These are phyloP conservation scores for Nephelium lappaceum DNA, from an alignment of 345 rosid species.

Conservation along the genomic window DNA sequence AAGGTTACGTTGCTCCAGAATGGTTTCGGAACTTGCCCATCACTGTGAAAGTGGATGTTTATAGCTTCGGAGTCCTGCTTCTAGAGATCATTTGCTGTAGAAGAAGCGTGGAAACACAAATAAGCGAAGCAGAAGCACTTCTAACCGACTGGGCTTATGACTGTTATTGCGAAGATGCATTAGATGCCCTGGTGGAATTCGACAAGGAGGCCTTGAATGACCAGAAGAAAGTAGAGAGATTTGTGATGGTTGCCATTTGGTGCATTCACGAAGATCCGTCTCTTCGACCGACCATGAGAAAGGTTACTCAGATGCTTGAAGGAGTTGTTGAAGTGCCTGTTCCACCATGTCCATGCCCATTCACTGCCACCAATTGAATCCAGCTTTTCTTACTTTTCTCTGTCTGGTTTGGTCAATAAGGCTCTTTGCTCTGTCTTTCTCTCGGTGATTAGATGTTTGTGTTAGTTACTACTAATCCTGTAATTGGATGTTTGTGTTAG, in stretches of 20 bases:
- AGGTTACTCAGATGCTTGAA: conserved; percentile 62
- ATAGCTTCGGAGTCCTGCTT: conserved; percentile 58
- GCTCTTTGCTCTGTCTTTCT: background rate
- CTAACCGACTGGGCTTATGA: conserved; percentile 57
- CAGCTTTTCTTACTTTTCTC: background rate
- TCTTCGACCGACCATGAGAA: conserved; percentile 52
- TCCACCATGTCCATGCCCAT: conserved; percentile 14
- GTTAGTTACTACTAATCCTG: background rate
- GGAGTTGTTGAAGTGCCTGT: conserved; percentile 39
- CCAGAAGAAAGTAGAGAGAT: conserved; percentile 33
- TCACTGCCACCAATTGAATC: no score
- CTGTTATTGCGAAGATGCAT: conserved; percentile 32
- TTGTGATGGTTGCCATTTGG: conserved; percentile 54
- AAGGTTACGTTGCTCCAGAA: conserved; percentile 63
- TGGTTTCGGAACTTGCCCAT: conserved; percentile 57
- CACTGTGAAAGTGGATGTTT: conserved; percentile 56
- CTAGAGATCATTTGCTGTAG: conserved; percentile 57
- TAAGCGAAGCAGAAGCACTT: conserved; percentile 37
- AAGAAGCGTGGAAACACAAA: conserved; percentile 35
- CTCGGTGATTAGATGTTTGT: no score
- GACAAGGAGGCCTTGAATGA: conserved; percentile 30
- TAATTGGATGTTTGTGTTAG: background rate
- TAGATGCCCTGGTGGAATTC: conserved; percentile 31
- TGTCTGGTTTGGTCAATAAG: background rate
- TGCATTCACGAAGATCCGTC: conserved; percentile 57